Evolutionary conservation across 1,139 yeast genomes (phyloP), one percentile per base, ranked within the genome.

Genomic region (Protomyces inouyei): DNA sequence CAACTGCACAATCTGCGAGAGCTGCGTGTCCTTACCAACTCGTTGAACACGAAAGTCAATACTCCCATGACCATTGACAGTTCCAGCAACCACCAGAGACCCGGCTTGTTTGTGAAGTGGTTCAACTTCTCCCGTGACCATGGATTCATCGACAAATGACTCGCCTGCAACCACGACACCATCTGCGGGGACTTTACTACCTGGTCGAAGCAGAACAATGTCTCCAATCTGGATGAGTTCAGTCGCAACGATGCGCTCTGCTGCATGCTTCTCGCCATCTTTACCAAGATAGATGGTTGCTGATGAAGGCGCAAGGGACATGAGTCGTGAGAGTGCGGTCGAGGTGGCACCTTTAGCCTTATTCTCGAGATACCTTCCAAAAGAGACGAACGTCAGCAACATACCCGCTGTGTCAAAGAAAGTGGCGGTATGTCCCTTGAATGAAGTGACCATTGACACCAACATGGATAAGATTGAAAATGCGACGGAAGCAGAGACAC

Each of bases 341-440:
- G 97, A 89, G 0, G 98, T 93, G 65, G 89, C 91, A 3, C 98
- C 96, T 73, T 93, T 91, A 1, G 98, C 98, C 70, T 83, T 85
- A 74, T 88, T 89, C 73, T 95, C 98, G 25, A 92, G 78, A 82
- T 89, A 88, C 75, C 93, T 92, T 2, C 98, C 98, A 57, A 91
- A 78, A 5, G 93, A 83, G 43, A 95, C 90, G 75, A 91, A 93
- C 4, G 86, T 78, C 60, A 92, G 80, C 60, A 95, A 80, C 95
- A 93, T 89, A 14, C 86, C 85, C 2, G 91, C 82, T 0, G 98
- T 91, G 68, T 91, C 98, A 78, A 95, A 92, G 53, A 91, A 78
- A 1, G 91, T 85, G 66, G 80, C 83, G 3, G 97, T 96, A 14
- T 85, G 81, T 52, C 68, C 68, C 0, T 68, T 48, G 21, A 73